phyloP scores from a whole-genome alignment of 2,329 filamentous ascomycete genomes.

The Aureobasidium sp. region DNA sequence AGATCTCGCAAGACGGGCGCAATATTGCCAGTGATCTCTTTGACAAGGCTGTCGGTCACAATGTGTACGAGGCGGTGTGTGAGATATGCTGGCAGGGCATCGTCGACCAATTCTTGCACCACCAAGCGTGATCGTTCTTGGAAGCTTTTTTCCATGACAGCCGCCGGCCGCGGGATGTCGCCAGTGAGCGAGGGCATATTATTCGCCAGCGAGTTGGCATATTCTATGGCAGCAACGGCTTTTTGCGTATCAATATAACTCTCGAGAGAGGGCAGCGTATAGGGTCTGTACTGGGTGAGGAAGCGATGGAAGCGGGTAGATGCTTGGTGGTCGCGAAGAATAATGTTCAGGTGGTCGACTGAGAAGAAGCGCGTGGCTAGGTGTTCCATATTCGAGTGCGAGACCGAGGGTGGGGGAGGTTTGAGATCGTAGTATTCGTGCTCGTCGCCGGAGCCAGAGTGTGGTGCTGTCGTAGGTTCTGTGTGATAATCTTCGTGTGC shows the following conservation, averaged over 20 bases:
- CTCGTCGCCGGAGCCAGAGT: conserved; percentile 17
- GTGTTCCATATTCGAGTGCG: conserved; percentile 26
- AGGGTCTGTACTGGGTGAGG: conserved; percentile 30
- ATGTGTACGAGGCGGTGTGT: conserved; percentile 31
- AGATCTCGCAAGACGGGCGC: conserved; percentile 32
- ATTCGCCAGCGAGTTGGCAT: conserved; percentile 35
- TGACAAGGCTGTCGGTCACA: conserved; percentile 34
- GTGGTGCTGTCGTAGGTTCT: conserved; percentile 19
- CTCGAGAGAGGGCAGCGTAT: conserved; percentile 25
- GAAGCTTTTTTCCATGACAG: conserved; percentile 29
- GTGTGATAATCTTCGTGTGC: conserved; percentile 6
- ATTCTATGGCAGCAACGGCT: conserved; percentile 34
- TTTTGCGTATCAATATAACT: conserved; percentile 34
- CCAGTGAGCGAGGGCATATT: conserved; percentile 21
- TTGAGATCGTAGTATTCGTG: conserved; percentile 30
- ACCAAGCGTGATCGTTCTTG: conserved; percentile 24
- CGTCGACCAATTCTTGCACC: conserved; percentile 29
- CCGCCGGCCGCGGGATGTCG: conserved; percentile 22
- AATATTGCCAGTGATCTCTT: conserved; percentile 35
- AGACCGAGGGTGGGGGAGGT: conserved; percentile 28
- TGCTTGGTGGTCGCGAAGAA: conserved; percentile 29
- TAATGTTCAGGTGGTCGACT: conserved; percentile 32
- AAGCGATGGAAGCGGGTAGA: conserved; percentile 30
- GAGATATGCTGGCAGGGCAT: conserved; percentile 34
- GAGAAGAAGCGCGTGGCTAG: conserved; percentile 34